Evolutionary conservation across 805 yeast species (phyloP).

Genomic region (Barnettozyma botsteinii): DNA sequence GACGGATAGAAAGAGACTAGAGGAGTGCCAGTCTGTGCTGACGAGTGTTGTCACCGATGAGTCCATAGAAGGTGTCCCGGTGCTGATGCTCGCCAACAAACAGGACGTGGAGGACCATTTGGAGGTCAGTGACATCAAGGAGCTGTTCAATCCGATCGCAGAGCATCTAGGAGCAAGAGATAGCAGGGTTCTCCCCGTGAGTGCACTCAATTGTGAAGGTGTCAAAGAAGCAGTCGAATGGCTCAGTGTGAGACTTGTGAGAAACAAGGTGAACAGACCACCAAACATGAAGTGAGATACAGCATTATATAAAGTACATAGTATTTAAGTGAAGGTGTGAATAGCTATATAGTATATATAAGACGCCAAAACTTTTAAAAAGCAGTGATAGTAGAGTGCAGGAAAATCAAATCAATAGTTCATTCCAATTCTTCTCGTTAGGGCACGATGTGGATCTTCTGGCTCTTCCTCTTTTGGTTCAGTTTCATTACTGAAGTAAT

Average conservation of each 20-base stretch:
- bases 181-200: conserved; percentile 81
- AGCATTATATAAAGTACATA: background rate
- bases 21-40: conserved; percentile 72
- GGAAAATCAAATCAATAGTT: conserved; percentile 17
- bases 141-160: conserved; percentile 77
- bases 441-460: conserved; percentile 3
- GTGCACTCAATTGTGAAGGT: conserved; percentile 77
- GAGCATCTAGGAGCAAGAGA: conserved; percentile 87
- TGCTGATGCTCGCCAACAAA: conserved; percentile 91
- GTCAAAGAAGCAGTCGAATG: conserved; percentile 84
- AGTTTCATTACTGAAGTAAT: conserved; percentile 15
- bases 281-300: conserved; percentile 24
- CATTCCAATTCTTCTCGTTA: conserved; percentile 22
- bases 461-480: conserved; percentile 12
- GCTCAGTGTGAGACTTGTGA: conserved; percentile 65
- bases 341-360: too few relatives aligned
- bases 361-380: background rate
- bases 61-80: conserved; percentile 71
- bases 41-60: conserved; percentile 51
- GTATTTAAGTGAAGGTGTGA: too few relatives aligned
- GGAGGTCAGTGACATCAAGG: conserved; percentile 75
- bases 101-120: conserved; percentile 72
- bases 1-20: conserved; percentile 73
- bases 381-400: too few relatives aligned
- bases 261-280: conserved; percentile 34